phyloP scores from a whole-genome alignment of 495 filamentous ascomycete species.

The Trichoderma parareesei region DNA sequence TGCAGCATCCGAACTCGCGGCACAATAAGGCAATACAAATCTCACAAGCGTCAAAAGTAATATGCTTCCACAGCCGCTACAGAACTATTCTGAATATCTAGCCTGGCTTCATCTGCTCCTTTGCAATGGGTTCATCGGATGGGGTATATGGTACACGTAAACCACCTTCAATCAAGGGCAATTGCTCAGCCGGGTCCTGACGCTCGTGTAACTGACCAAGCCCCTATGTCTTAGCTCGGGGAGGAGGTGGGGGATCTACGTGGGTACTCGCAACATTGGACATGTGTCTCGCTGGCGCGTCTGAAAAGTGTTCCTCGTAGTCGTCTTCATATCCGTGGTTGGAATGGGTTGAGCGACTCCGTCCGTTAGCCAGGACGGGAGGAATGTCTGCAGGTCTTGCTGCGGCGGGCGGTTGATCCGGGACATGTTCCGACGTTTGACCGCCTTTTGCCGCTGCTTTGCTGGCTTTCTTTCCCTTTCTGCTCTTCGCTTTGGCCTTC shows the following conservation, averaged over 20 bases:
- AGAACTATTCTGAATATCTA: too few species aligned
- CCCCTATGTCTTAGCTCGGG: neutral
- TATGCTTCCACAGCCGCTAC: too few species aligned
- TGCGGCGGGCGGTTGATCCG: neutral
- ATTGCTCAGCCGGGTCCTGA: neutral
- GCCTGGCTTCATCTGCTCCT: neutral
- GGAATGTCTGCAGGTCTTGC: neutral
- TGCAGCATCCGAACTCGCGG: too few species aligned
- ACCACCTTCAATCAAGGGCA: neutral
- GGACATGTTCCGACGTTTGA: conserved; percentile 18
- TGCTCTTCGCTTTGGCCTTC: conserved; percentile 85
- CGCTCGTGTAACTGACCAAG: neutral
- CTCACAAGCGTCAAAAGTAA: too few species aligned
- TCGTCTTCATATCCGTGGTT: conserved; percentile 9
- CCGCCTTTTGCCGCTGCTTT: conserved; percentile 48
- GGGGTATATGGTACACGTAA: neutral
- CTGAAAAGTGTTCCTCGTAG: neutral
- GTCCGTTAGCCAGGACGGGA: neutral
- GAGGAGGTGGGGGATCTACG: neutral
- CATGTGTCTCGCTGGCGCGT: neutral
- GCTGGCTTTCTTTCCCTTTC: conserved; percentile 61
- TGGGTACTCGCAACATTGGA: neutral
- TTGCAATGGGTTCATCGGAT: neutral
- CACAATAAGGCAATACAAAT: too few species aligned
- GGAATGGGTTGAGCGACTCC: neutral